Percentiles rank a stretch among this genome's conserved stretches.
phyloP scores from a whole-genome alignment of 139 green algal genomes.

The Nannochloris sp. region DNA sequence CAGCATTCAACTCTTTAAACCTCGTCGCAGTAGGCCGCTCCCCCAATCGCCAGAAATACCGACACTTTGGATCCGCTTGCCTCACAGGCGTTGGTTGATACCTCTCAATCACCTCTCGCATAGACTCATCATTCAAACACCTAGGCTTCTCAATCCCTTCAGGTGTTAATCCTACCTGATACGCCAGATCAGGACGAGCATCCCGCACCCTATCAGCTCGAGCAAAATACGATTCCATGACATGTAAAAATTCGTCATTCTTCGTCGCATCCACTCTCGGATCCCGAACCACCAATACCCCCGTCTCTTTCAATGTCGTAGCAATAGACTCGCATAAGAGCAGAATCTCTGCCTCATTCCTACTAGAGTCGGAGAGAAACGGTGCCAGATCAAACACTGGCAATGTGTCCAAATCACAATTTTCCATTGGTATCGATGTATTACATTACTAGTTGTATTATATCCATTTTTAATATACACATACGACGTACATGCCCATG shows the following conservation, averaged over 20 bases:
- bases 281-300: conserved; percentile 63
- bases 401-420: not conserved
- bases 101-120: conserved; percentile 21
- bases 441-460: too few species aligned
- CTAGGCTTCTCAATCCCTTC: conserved; percentile 68
- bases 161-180: conserved; percentile 60
- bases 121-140: conserved; percentile 39
- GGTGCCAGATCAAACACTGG: conserved; percentile 24
- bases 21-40: conserved; percentile 40
- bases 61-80: conserved; percentile 74
- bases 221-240: conserved; percentile 81
- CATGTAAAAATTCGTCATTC: conserved; percentile 69
- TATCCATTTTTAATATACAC: too few species aligned
- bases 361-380: conserved; percentile 8
- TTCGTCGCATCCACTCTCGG: conserved; percentile 45
- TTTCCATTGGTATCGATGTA: too few species aligned
- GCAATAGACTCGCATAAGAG: conserved; percentile 35
- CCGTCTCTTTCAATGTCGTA: conserved; percentile 29
- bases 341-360: conserved; percentile 4
- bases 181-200: conserved; percentile 30
- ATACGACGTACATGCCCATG: too few species aligned
- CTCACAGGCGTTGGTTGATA: conserved; percentile 36
- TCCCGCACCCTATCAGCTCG: conserved; percentile 58
- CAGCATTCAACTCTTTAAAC: conserved; percentile 80
- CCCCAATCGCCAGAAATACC: conserved; percentile 81